Evolutionary conservation across 805 yeast species (phyloP).

Genomic region (Barnettozyma populi): DNA sequence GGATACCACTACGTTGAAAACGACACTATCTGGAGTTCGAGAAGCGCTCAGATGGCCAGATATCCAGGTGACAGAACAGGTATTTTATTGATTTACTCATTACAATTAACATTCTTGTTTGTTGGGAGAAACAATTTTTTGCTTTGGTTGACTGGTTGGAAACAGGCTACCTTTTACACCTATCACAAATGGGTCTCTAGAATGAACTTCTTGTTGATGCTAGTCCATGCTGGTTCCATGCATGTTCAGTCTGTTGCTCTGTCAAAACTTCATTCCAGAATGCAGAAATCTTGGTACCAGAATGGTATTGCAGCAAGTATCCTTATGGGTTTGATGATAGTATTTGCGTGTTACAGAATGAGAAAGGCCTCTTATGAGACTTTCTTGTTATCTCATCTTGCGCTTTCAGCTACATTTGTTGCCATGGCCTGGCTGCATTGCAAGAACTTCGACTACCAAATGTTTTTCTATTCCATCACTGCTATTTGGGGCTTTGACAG

Average conservation of each 20-base stretch:
- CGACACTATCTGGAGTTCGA: constrained; percentile 18
- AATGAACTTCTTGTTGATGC: constrained; percentile 27
- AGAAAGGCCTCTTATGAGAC: constrained; percentile 56
- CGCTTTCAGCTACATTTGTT: constrained; percentile 47
- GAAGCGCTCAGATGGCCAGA: constrained; percentile 19
- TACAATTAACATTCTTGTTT: constrained; percentile 55
- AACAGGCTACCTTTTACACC: constrained; percentile 54
- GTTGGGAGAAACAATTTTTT: constrained; percentile 72
- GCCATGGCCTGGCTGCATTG: constrained; percentile 56
- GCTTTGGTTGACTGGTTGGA: constrained; percentile 58
- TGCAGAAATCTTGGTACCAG: constrained; percentile 14
- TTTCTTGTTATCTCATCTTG: constrained; percentile 51
- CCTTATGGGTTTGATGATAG: constrained; percentile 7
- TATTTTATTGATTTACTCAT: constrained; percentile 25
- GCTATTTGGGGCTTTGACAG: constrained; percentile 51
- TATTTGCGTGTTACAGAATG: constrained; percentile 31
- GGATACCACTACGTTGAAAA: constrained; percentile 16
- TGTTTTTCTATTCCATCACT: constrained; percentile 31
- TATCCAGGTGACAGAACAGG: constrained; percentile 26
- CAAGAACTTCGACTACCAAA: constrained; percentile 42
- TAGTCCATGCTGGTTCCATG: constrained; percentile 22
- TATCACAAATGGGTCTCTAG: constrained; percentile 65
- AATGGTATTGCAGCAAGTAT: constrained; percentile 20
- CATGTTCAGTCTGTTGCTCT: constrained; percentile 18
- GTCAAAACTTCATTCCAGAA: constrained; percentile 11